These are phyloP conservation scores for Claviceps spartinae DNA, from an alignment of 2,329 filamentous ascomycete species.

Conservation along the genomic window DNA sequence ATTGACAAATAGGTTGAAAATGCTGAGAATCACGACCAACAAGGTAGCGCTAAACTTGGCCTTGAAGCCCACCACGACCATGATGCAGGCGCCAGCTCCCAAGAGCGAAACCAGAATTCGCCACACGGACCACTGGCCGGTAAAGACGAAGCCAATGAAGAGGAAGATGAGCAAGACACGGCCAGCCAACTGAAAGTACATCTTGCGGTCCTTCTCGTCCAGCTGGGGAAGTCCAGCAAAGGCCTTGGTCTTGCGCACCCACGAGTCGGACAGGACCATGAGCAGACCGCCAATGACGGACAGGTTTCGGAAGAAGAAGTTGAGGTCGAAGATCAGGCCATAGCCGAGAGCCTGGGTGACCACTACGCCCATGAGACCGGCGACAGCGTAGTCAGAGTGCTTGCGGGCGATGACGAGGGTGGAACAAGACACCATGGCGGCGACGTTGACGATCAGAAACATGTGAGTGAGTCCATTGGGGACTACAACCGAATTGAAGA, in stretches of 20 bases:
- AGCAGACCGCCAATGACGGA: constrained; percentile 93
- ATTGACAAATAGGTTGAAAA: constrained; percentile 96
- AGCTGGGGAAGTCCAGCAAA: constrained; percentile 87
- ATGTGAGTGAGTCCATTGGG: constrained; percentile 77
- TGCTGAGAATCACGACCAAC: constrained; percentile 82
- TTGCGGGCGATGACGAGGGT: constrained; percentile 80
- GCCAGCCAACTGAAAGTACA: constrained; percentile 98
- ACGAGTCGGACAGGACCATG: constrained; percentile 96
- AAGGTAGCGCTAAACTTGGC: constrained; percentile 97
- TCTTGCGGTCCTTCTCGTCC: constrained; percentile 99
- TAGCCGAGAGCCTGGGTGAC: constrained; percentile 91
- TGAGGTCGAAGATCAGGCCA: constrained; percentile 95
- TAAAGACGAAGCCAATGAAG: constrained; percentile 92
- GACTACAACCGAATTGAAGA: constrained; percentile 38
- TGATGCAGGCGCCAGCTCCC: constrained; percentile 83
- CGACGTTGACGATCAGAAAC: constrained; percentile 81
- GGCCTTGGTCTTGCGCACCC: constrained; percentile 94
- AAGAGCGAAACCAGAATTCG: constrained; percentile 72
- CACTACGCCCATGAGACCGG: constrained; percentile 80
- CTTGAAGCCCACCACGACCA: constrained; percentile 99
- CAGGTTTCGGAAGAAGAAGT: constrained; percentile 98
- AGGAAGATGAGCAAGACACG: constrained; percentile 94
- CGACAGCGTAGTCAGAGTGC: constrained; percentile 85
- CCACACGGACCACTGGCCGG: constrained; percentile 83
- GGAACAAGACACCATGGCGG: constrained; percentile 76